These are phyloP conservation scores for Aspergillus hiratsukae DNA, from an alignment of 2,329 filamentous ascomycete genomes.

Conservation along the genomic window DNA sequence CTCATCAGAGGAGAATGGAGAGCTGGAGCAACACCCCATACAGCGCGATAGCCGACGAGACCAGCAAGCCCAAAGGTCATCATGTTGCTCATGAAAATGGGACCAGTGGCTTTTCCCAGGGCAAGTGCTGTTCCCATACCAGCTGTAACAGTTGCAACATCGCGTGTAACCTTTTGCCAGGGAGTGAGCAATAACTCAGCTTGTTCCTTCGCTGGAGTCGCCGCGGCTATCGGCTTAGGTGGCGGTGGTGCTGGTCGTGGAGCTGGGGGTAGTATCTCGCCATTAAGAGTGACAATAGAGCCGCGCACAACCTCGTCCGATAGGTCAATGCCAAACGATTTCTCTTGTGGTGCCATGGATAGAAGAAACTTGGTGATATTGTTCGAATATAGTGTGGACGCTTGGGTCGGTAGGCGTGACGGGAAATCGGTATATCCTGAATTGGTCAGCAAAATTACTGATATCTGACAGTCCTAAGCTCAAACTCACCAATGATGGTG, in stretches of 20 bases:
- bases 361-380: slow-evolving; percentile 87
- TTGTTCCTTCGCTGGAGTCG: slow-evolving; percentile 47
- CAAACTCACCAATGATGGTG: slow-evolving; percentile 68
- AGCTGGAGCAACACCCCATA: slow-evolving; percentile 80
- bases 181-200: slow-evolving; percentile 68
- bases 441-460: neutral
- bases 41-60: slow-evolving; percentile 79
- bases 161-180: slow-evolving; percentile 72
- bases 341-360: slow-evolving; percentile 73
- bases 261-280: slow-evolving; percentile 69
- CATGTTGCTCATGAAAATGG: slow-evolving; percentile 81
- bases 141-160: slow-evolving; percentile 69
- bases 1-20: slow-evolving; percentile 88
- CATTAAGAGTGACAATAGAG: slow-evolving; percentile 75
- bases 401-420: slow-evolving; percentile 80
- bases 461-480: neutral
- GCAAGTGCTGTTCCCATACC: slow-evolving; percentile 72
- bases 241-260: slow-evolving; percentile 62
- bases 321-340: slow-evolving; percentile 74
- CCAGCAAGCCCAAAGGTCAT: slow-evolving; percentile 82
- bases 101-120: slow-evolving; percentile 74
- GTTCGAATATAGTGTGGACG: slow-evolving; percentile 86
- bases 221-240: slow-evolving; percentile 49
- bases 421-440: slow-evolving; percentile 79
- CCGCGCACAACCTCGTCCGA: slow-evolving; percentile 81